Base-by-base conservation (phyloP, 208 protist genomes). In the Wallacemonas sp. region DNA sequence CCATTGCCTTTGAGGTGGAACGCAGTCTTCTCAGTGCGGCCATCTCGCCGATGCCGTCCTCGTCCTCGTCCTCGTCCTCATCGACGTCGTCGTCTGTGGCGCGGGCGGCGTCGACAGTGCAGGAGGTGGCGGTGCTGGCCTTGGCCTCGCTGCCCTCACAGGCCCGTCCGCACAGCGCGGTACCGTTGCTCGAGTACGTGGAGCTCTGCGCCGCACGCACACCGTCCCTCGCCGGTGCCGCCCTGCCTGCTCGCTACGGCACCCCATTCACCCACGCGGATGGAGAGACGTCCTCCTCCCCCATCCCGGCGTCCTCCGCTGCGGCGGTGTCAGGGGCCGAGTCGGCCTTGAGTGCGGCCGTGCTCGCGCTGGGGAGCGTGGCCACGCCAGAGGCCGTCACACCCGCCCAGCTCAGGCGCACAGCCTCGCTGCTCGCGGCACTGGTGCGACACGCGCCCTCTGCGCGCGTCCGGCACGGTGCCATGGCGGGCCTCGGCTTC, bases 181-280 rank as follows among this genome's bases (percentile, higher is more conserved):
- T 74, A 28, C 78, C 83, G n/a, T 52, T 93, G 16, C 70, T 81
- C 5, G 83, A 93, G 46, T 86, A 83, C 48, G 70, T 85, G n/a
- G 44, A 74, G 31, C 39, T 64, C 11, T 59, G 29, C 18, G 54
- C 23, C 55, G 42, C 29, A 3, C 32, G 20, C 44, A 2, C 16
- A 29, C 22, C 50, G 42, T 8, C 42, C 11, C 42, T 48, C 14
- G 50, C 50, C 18, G 50, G 50, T 7, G 31, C 50, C 10, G 23
- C 22, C 10, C 31, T 39, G 7, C 25, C 46, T n/a, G n/a, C n/a
- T n/a, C n/a, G n/a, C n/a, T n/a, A n/a, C n/a, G n/a, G n/a, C n/a
- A n/a, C n/a, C n/a, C n/a, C n/a, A n/a, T n/a, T n/a, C n/a, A n/a
- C n/a, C 33, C 38, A 49, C 42, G 41, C 59, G 23, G 41, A n/a